These are phyloP conservation scores for Infundibulicybe gibba DNA, from an alignment of 768 basidiomycete genomes.

Conservation along the genomic window DNA sequence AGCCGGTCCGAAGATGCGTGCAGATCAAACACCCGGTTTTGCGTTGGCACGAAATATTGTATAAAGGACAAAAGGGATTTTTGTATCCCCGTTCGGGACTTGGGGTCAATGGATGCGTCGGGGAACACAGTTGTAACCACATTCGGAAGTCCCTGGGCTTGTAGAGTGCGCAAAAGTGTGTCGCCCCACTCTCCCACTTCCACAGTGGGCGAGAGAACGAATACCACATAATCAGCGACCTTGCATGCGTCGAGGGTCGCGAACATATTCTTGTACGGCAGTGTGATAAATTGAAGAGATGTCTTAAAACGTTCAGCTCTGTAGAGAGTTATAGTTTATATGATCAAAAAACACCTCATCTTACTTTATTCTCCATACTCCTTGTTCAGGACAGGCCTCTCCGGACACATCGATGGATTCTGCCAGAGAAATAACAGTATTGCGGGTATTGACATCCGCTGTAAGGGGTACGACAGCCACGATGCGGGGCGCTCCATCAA, in stretches of 20 bases:
- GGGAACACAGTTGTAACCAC: conserved; percentile 73
- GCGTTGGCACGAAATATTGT: conserved; percentile 88
- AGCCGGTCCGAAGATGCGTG: conserved; percentile 59
- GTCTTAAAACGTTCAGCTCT: conserved; percentile 92
- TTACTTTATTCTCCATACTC: conserved; percentile 68
- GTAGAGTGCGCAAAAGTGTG: conserved; percentile 79
- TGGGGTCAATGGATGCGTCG: conserved; percentile 48
- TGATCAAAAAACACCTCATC: conserved; percentile 12
- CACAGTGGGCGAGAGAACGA: conserved; percentile 73
- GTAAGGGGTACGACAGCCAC: conserved; percentile 86
- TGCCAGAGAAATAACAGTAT: conserved; percentile 54
- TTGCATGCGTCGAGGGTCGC: conserved; percentile 81
- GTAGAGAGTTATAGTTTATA: conserved; percentile 1
- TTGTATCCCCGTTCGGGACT: conserved; percentile 62
- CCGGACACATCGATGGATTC: conserved; percentile 52
- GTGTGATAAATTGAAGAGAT: conserved; percentile 80
- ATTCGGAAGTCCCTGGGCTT: conserved; percentile 87
- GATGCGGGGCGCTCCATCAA: conserved; percentile 78
- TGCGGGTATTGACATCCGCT: conserved; percentile 52
- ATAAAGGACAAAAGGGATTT: conserved; percentile 94
- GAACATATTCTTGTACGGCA: conserved; percentile 71
- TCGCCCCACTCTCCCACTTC: conserved; percentile 90
- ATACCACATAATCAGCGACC: conserved; percentile 87
- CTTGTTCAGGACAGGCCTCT: conserved; percentile 47
- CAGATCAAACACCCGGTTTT: conserved; percentile 74